Evolutionary conservation across 1,284 basidiomycete genomes (phyloP).

Genomic region (Microstroma glucosiphilum): DNA sequence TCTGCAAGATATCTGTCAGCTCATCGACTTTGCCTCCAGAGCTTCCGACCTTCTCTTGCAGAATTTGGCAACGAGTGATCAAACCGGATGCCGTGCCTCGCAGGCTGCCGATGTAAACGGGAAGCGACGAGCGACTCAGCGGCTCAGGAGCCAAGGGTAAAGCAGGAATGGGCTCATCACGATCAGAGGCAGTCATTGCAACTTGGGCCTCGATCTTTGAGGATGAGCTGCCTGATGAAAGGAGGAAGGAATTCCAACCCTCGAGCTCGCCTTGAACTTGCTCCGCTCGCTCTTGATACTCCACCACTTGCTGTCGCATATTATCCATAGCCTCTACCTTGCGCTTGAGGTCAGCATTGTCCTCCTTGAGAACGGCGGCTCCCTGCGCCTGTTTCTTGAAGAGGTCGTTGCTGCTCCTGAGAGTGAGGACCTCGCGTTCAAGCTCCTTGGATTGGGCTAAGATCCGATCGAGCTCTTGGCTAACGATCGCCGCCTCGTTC

Average conservation of each 20-base stretch:
- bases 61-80: constrained; percentile 20
- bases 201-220: not conserved
- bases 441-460: constrained; percentile 1
- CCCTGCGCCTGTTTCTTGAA: constrained; percentile 1
- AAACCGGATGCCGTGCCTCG: constrained; percentile 27
- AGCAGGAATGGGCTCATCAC: not conserved
- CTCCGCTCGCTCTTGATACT: constrained; percentile 4
- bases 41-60: constrained; percentile 19
- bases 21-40: constrained; percentile 8
- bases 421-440: not conserved
- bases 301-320: not conserved
- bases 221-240: not conserved
- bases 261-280: not conserved
- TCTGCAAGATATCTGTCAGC: constrained; percentile 27
- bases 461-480: constrained; percentile 5
- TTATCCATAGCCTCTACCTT: not conserved
- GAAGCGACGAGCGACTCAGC: constrained; percentile 25
- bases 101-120: constrained; percentile 25
- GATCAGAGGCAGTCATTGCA: constrained; percentile 1
- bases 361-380: not conserved
- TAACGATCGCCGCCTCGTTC: not conserved
- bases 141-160: not conserved
- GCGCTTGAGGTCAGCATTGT: not conserved
- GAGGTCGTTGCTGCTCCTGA: not conserved
- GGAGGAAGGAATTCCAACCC: not conserved